Conservation (phyloP, 164 flowering plant genomes). For the Saururus chinensis region DNA sequence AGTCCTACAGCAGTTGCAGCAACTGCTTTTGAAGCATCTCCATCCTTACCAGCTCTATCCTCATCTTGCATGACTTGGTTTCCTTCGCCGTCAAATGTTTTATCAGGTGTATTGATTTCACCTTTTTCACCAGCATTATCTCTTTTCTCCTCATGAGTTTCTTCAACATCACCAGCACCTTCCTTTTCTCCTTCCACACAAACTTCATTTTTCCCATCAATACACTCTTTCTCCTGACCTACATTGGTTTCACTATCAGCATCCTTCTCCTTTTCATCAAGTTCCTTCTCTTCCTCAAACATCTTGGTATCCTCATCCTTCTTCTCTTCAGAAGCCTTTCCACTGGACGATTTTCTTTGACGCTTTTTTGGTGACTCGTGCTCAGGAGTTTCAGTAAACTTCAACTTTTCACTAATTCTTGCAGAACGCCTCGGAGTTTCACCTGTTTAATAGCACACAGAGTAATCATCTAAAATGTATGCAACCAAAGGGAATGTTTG, state of each 20-base stretch:
- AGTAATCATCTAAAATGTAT: neutral
- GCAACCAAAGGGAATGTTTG: neutral
- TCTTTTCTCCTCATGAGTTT: neutral
- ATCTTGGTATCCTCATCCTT: neutral
- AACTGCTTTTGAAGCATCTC: slow-evolving; percentile 4
- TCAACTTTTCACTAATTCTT: slow-evolving; percentile 34
- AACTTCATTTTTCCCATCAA: neutral
- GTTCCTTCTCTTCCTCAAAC: slow-evolving; percentile 23
- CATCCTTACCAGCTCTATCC: slow-evolving; percentile 1
- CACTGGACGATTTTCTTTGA: slow-evolving; percentile 23
- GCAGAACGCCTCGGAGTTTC: slow-evolving; percentile 54
- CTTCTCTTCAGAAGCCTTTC: slow-evolving; percentile 15
- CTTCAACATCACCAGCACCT: neutral
- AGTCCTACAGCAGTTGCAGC: slow-evolving; percentile 5
- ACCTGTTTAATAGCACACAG: slow-evolving; percentile 20
- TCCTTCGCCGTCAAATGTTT: neutral
- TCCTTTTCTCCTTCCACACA: neutral
- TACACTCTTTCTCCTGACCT: neutral
- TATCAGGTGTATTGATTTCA: neutral
- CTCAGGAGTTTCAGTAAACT: slow-evolving; percentile 30
- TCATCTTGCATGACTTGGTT: neutral
- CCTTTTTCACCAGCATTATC: neutral
- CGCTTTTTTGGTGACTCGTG: slow-evolving; percentile 28
- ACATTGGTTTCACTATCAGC: neutral
- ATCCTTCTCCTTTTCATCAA: slow-evolving; percentile 3